A percentile compares a stretch with the other conserved stretches of the same genome.
Evolutionary conservation across 768 basidiomycete genomes (phyloP).

Genomic region (Mycena albidolilacea): DNA sequence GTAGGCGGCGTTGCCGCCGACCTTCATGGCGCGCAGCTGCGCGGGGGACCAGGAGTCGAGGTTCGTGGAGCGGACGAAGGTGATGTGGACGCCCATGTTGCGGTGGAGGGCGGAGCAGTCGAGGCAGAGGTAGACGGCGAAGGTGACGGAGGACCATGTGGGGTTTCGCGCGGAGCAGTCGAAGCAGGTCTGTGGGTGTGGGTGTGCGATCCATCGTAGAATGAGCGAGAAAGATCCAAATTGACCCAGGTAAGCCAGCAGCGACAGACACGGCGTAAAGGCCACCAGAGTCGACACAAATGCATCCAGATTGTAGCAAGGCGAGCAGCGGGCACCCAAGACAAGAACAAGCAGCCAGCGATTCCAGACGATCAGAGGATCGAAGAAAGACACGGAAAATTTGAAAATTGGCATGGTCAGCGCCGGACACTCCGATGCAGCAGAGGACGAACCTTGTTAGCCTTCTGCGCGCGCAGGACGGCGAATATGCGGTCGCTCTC

Average conservation of each 20-base stretch:
- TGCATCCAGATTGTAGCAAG: background rate
- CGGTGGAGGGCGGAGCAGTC: conserved; percentile 97
- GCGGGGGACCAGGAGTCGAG: conserved; percentile 93
- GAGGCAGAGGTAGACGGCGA: conserved; percentile 96
- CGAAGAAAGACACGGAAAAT: conserved; percentile 8
- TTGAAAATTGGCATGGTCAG: conserved; percentile 4
- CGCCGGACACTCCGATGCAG: background rate
- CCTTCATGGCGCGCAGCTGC: conserved; percentile 96
- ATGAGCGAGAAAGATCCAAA: background rate
- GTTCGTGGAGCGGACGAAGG: conserved; percentile 97
- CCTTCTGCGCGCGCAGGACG: conserved; percentile 86
- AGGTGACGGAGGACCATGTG: conserved; percentile 97
- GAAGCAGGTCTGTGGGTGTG: conserved; percentile 79
- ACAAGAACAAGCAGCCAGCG: background rate
- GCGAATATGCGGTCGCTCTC: conserved; percentile 92
- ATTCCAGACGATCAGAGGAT: conserved; percentile 8
- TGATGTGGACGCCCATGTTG: conserved; percentile 98
- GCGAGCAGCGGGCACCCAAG: background rate
- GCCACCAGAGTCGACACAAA: background rate
- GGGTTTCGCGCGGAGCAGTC: conserved; percentile 97
- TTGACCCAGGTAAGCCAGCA: background rate
- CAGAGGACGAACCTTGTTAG: conserved; percentile 76
- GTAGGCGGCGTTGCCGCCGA: conserved; percentile 91
- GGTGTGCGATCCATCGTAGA: background rate
- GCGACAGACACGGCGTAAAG: too few species aligned